Evolutionary conservation across 179 eudicot genomes (phyloP), one percentile per base, ranked within the genome.

Genomic region (Corrigiola litoralis): DNA sequence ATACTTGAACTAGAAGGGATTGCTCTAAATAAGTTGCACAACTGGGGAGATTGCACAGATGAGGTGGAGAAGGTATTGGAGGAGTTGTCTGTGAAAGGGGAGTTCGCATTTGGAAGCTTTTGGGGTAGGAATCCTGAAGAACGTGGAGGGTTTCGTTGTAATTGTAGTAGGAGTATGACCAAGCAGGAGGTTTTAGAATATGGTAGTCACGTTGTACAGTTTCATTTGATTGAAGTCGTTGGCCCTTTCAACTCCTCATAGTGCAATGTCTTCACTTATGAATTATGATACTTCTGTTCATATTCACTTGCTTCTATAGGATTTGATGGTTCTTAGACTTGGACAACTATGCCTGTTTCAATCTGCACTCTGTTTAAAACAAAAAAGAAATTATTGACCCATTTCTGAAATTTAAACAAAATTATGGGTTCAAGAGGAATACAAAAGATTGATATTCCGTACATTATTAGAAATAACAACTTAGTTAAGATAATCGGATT

Each of bases 21-120:
- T 6, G 56, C 1, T 6, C 16, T 38, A 27, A 65, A 23, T 8
- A 63, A 52, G 67, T 54, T 61, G 67, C 67, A 66, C 24, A 29
- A 37, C 11, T 58, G 62, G 78, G 53, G 79, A 73, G 55, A 10
- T 64, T 75, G 76, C 7, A 49, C 33, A 55, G 67, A 66, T 4
- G 79, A 78, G 42, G 73, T 74, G 28, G 81, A 74, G 52, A 74
- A 58, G 58, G 81, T 66, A 21, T 58, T 78, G 11, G 78, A 47
- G 40, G 78, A 74, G 44, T 62, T 78, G 54, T 70, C 78, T 23
- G 23, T 21, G 49, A 62, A 58, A n/a, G 79, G 82, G 5, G 76
- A 78, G 58, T 78, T 77, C 74, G 82, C 60, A 66, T 74, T 78
- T 74, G 82, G 82, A 18, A 74, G 82, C 34, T 78, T 78, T 67